Evolutionary conservation across 495 filamentous ascomycete genomes (phyloP), one percentile per base, ranked within the genome.

Genomic region (Penicillium pulvis): DNA sequence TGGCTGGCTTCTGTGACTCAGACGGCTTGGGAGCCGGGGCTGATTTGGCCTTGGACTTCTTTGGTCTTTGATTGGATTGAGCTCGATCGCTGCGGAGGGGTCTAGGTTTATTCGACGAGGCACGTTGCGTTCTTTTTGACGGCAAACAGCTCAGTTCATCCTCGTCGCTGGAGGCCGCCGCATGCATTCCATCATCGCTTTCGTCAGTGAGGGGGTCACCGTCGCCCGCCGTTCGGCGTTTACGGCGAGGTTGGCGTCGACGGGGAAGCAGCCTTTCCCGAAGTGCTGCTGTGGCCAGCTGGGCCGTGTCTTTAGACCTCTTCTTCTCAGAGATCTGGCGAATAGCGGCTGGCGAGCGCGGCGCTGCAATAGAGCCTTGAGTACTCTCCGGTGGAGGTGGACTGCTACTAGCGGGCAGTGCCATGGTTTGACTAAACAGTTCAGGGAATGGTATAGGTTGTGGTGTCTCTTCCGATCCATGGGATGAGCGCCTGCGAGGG

Each of bases 341-440:
- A 14, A n/a, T 19, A 51, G 52, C 49, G n/a, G 39, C 71, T 3
- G 66, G 65, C n/a, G 62, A 57, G 11, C 42, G 41, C 30, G 39
- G 36, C 5, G 52, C 48, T 31, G 58, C 36, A 23, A 41, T 43
- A 16, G 67, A 64, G 14, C 53, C 43, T 55, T 58, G 74, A 76
- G 69, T 60, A 35, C 44, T 56, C 19, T 16, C 8, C 3, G 14
- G 11, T 16, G 54, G 54, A 17, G 14, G 11, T 23, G 54, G 54
- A 39, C 54, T 36, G 33, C 33, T 56, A 28, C 80, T 84, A 53
- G 68, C 58, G 4, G 83, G 83, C 4, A 78, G 79, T 36, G 73
- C 78, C 79, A 83, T 76, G 1, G 79, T 84, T 57, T 79, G 75
- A 54, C 76, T 83, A 35, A 75, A 63, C 7, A 67, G 52, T 57